Percentiles rank a stretch among this genome's conserved stretches.
Conservation (phyloP, 1,284 basidiomycete species). For the Tilletia walkeri region DNA sequence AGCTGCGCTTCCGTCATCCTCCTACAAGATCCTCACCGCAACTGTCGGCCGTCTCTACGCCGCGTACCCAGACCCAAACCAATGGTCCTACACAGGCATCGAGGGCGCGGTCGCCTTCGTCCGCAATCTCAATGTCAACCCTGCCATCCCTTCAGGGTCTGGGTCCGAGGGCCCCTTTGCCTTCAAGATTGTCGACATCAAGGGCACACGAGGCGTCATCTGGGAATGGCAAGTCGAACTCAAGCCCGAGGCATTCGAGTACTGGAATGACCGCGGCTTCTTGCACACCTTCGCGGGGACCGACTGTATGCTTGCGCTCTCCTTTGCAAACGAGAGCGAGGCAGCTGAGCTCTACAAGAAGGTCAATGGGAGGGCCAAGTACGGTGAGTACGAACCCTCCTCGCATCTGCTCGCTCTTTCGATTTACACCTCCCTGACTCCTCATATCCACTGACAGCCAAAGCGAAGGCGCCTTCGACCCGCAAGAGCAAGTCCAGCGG, state of each 20-base stretch:
- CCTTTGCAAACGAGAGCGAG: slow-evolving; percentile 83
- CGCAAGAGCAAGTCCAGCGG: slow-evolving; percentile 35
- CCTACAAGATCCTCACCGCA: slow-evolving; percentile 52
- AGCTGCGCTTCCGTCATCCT: slow-evolving; percentile 45
- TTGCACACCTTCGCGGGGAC: slow-evolving; percentile 93
- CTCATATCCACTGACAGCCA: slow-evolving; percentile 57
- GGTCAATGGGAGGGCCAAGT: slow-evolving; percentile 69
- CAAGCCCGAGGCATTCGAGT: slow-evolving; percentile 49
- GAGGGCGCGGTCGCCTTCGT: slow-evolving; percentile 53
- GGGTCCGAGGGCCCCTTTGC: slow-evolving; percentile 35
- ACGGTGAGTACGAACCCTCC: slow-evolving; percentile 58
- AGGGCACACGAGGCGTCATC: slow-evolving; percentile 77
- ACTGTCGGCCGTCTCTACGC: slow-evolving; percentile 53
- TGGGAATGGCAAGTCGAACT: slow-evolving; percentile 65
- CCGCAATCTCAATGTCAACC: slow-evolving; percentile 29
- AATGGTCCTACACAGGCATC: slow-evolving; percentile 49
- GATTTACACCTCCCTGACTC: not conserved
- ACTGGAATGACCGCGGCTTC: slow-evolving; percentile 81
- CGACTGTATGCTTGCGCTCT: slow-evolving; percentile 83
- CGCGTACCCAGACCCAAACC: slow-evolving; percentile 32
- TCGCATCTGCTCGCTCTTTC: no score
- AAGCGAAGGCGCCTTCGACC: slow-evolving; percentile 64
- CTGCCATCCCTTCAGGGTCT: not conserved
- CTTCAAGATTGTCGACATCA: slow-evolving; percentile 50
- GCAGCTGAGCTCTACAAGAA: slow-evolving; percentile 88